Conservation (phyloP, 768 basidiomycete species). For the Hygrocybe punicea region DNA sequence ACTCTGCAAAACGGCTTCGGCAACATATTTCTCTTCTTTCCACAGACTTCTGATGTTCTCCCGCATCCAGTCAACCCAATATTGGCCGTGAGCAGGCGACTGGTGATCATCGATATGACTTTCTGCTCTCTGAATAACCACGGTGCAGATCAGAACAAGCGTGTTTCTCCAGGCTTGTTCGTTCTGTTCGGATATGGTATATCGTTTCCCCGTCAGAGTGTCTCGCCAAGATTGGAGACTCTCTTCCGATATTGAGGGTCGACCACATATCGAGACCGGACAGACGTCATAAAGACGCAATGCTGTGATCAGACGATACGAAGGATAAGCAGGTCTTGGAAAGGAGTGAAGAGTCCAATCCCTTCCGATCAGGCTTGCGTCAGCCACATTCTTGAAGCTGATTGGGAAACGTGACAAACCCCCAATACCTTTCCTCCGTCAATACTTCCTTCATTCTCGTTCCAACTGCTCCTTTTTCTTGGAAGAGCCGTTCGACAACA, state of each 20-base stretch:
- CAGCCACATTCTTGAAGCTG: neutral
- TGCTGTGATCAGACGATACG: slow-evolving; percentile 71
- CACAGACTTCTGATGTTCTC: slow-evolving; percentile 50
- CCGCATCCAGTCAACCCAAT: slow-evolving; percentile 28
- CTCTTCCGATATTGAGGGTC: slow-evolving; percentile 19
- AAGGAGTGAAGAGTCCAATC: slow-evolving; percentile 74
- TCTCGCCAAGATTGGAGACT: slow-evolving; percentile 51
- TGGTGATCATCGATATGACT: slow-evolving; percentile 10
- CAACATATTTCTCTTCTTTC: slow-evolving; percentile 58
- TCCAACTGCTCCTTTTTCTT: slow-evolving; percentile 38
- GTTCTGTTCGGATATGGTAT: slow-evolving; percentile 46
- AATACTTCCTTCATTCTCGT: slow-evolving; percentile 52
- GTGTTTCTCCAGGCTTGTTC: slow-evolving; percentile 47
- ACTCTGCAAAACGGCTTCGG: slow-evolving; percentile 45
- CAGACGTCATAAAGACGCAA: slow-evolving; percentile 62
- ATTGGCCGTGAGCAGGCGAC: neutral
- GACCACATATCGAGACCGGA: slow-evolving; percentile 15
- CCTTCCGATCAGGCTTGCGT: slow-evolving; percentile 37
- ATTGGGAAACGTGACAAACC: slow-evolving; percentile 45
- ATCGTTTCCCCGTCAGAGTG: slow-evolving; percentile 46
- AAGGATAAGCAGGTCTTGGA: slow-evolving; percentile 65
- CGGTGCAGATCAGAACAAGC: slow-evolving; percentile 39
- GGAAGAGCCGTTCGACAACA: slow-evolving; percentile 50
- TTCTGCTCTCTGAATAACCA: slow-evolving; percentile 34
- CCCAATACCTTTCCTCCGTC: slow-evolving; percentile 73